These are phyloP conservation scores for Cercophora scortea DNA, from an alignment of 495 filamentous ascomycete species.

Conservation along the genomic window DNA sequence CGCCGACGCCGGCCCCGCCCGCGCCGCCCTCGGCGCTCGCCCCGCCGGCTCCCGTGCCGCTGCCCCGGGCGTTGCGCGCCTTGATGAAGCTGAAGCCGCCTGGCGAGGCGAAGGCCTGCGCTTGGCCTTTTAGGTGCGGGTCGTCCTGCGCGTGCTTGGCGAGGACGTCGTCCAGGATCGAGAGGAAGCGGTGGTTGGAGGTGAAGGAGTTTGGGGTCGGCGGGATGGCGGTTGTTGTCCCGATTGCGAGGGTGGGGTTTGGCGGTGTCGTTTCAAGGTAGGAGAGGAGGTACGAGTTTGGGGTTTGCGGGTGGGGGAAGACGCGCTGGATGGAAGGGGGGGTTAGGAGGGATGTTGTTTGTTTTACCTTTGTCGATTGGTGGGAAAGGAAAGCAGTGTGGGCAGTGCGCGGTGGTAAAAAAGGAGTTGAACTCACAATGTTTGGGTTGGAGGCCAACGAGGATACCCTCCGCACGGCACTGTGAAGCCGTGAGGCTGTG, in stretches of 20 bases:
- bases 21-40: slow-evolving; percentile 77
- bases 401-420: no score
- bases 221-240: slow-evolving; percentile 62
- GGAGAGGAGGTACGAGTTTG: slow-evolving; percentile 53
- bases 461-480: slow-evolving; percentile 14
- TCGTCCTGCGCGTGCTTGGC: slow-evolving; percentile 62
- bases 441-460: slow-evolving; percentile 34
- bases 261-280: slow-evolving; percentile 71
- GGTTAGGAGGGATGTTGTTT: background rate
- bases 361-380: no score
- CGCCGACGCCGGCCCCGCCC: slow-evolving; percentile 75
- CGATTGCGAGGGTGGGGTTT: slow-evolving; percentile 61
- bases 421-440: slow-evolving; percentile 35
- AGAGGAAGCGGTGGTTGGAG: slow-evolving; percentile 69
- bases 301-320: slow-evolving; percentile 44
- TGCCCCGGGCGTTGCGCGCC: slow-evolving; percentile 28
- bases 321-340: slow-evolving; percentile 52
- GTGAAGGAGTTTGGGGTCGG: slow-evolving; percentile 69
- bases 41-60: slow-evolving; percentile 54
- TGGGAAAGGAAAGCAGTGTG: no score
- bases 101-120: slow-evolving; percentile 69
- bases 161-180: slow-evolving; percentile 67
- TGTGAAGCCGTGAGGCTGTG: background rate
- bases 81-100: slow-evolving; percentile 51
- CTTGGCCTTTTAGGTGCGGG: slow-evolving; percentile 64